Evolutionary conservation across 1,284 basidiomycete genomes (phyloP), one percentile per base, ranked within the genome.

Genomic region (Malassezia pachydermatis): DNA sequence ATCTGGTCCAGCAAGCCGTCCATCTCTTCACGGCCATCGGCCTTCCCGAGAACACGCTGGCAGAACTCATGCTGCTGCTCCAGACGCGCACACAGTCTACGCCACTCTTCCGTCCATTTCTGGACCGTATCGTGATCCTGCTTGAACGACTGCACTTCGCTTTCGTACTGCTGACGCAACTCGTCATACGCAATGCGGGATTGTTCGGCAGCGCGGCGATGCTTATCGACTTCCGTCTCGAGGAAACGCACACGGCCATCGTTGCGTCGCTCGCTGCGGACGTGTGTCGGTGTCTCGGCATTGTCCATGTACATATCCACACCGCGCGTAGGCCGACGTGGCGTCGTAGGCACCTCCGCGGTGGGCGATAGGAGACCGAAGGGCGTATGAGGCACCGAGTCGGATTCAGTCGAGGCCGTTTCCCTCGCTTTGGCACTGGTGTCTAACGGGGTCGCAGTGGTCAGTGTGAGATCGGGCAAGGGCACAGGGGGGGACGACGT

Each of bases 1-100:
- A 70, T 70, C 35, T 62, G 63, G 52, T 59, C 58, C 35, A 70
- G 55, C 25, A 70, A 48, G 37, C 65, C 62, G 54, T 70, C 68
- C 65, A 70, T 69, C 50, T 69, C 67, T 35, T 70, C 67, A 13
- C 67, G 62, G 9, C 67, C 67, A 28, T 70, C 67, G 28, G 48
- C 54, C 49, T 70, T 70, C 50, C 67, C 67, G 16, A 70, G 51
- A 52, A 70, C 55, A 23, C 57, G 54, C 33, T 62, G 62, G 34
- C 66, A 69, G 29, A 65, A 57, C 46, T 61, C 54, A 46, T 70
- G 65, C 35, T 64, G 59, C 34, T 60, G 61, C 34, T 65, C 57
- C 28, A 70, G 57, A n/a, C 60, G 57, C 48, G 42, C 45, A 16
- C 43, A 37, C 13, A 52, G 10, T 19, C 16, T 23, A 6, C 19